Evolutionary conservation across 1,284 basidiomycete genomes (phyloP).

Genomic region (Amylostereum chailletii): DNA sequence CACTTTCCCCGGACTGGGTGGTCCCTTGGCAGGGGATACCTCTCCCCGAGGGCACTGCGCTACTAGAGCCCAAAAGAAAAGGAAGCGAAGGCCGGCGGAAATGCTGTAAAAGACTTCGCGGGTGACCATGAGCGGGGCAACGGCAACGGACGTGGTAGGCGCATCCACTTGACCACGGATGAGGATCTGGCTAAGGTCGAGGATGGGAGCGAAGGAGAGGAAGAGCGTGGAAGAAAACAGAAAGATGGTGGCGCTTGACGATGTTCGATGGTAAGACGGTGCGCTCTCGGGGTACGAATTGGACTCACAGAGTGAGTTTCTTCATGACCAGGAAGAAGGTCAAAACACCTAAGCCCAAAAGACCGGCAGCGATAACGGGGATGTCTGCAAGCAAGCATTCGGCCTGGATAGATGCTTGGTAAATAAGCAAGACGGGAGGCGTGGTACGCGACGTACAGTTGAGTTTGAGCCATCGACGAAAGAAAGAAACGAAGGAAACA

Average conservation of each 20-base stretch:
- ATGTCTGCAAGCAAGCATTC: constrained; percentile 55
- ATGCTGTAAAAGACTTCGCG: constrained; percentile 55
- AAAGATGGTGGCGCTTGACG: constrained; percentile 37
- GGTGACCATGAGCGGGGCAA: constrained; percentile 34
- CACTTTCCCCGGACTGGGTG: constrained; percentile 13
- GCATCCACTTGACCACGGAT: constrained; percentile 25
- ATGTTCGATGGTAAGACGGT: neutral
- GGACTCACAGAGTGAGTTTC: constrained; percentile 46
- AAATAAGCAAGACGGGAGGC: neutral
- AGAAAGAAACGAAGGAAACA: no score
- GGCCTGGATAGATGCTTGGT: constrained; percentile 29
- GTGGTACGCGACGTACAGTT: no score
- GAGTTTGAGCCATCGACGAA: no score
- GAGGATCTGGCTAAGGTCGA: constrained; percentile 57
- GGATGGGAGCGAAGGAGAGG: constrained; percentile 53
- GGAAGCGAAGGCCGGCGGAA: constrained; percentile 47
- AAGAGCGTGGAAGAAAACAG: constrained; percentile 46
- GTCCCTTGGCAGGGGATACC: constrained; percentile 10
- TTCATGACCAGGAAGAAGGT: constrained; percentile 52
- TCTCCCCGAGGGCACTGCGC: constrained; percentile 45
- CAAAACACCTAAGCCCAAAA: constrained; percentile 56
- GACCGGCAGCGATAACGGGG: constrained; percentile 58
- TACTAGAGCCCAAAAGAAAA: constrained; percentile 64
- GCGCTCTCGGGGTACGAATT: neutral
- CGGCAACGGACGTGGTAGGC: constrained; percentile 17